Base-by-base conservation (phyloP, 768 basidiomycete species). In the Kondoa subrosea region DNA sequence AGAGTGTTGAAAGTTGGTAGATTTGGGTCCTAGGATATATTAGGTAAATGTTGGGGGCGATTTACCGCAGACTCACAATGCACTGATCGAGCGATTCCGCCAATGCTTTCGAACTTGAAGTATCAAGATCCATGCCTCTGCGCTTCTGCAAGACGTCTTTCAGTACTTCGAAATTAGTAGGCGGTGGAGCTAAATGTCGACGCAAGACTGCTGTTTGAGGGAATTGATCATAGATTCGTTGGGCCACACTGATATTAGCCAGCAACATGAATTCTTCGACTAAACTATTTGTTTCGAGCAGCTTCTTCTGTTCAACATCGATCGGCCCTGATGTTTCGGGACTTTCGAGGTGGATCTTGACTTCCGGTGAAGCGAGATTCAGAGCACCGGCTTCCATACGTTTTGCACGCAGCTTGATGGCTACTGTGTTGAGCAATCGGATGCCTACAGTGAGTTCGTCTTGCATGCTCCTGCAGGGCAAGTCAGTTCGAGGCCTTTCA, bases 211-310 rank as follows among this genome's bases (percentile, higher is more conserved):
- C 89, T 1, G 93, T 97, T 76, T 90, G 88, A 1, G 95, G 93
- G 80, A 92, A 99, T 0, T 87, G 85, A 73, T 93, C 89, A 74
- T 93, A 87, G 17, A 95, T 96, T 78, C 87, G 88, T 72, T 80
- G 78, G 3, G 95, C 93, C 0, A 96, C 95, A 71, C 87, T 89
- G 72, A 93, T 87, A 73, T 97, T 99, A 3, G 95, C 93, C 68
- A 99, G 84, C 71, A 99, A 80, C 95, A 99, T 99, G 78, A 99
- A 96, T 77, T 97, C 95, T 77, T 99, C 95, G 1, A 97, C 95
- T 4, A 97, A 79, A 71, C 88, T 91, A 75, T 97, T 97, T 8
- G 95, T 99, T 78, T 97, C 92, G 31, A 83, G 80, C 74, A 88
- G 76, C 73, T 89, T 87, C 76, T 97, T 97, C 76, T 92, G 91